phyloP scores from a whole-genome alignment of 306 rosid genomes.

The Malus sieversii region DNA sequence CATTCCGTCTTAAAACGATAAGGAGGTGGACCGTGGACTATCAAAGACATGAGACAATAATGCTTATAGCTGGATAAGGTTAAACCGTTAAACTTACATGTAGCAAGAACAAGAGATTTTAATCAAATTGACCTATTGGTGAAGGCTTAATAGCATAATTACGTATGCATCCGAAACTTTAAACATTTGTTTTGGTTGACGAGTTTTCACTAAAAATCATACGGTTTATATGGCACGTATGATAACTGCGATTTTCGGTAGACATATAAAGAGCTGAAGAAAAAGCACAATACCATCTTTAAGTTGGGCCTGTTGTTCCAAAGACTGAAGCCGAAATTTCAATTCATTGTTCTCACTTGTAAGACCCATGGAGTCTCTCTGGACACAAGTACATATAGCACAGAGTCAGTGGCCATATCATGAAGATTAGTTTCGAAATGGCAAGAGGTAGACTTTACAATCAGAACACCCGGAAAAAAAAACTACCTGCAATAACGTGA shows the following conservation, averaged over 20 bases:
- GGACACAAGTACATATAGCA: neutral
- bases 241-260: neutral
- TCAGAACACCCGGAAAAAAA: slow-evolving; percentile 2
- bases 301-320: slow-evolving; percentile 78
- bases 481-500: slow-evolving; percentile 61
- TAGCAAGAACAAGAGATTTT: neutral
- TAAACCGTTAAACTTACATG: neutral
- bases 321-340: slow-evolving; percentile 78
- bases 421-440: neutral
- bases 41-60: neutral
- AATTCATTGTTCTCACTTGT: slow-evolving; percentile 63
- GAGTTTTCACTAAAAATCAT: neutral
- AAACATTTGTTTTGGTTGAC: neutral
- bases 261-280: slow-evolving; percentile 1
- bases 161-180: neutral
- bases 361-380: slow-evolving; percentile 58
- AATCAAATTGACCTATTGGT: neutral
- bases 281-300: slow-evolving; percentile 54
- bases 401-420: neutral
- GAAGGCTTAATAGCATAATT: neutral
- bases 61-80: neutral
- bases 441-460: neutral
- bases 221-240: neutral
- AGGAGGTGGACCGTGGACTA: neutral
- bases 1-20: neutral